A percentile compares a stretch with the other conserved stretches of the same genome.
These are phyloP conservation scores for Ricinus communis DNA, from an alignment of 345 rosid species.

Conservation along the genomic window DNA sequence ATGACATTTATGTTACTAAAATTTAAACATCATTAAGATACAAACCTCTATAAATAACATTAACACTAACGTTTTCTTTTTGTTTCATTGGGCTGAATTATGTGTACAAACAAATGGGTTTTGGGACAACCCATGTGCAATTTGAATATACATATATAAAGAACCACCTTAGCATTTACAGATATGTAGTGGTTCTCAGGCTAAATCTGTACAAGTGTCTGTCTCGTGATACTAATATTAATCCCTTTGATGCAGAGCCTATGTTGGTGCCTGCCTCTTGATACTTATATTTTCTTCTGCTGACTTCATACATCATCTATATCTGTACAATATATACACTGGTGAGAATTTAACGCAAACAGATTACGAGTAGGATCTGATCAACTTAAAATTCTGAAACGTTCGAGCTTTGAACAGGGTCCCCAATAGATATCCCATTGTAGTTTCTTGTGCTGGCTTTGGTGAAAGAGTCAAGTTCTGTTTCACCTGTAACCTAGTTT, in stretches of 20 bases:
- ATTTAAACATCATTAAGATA: neutral
- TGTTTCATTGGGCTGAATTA: constrained; percentile 6
- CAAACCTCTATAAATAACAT: neutral
- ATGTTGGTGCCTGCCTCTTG: neutral
- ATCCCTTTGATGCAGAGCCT: neutral
- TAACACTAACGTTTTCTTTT: neutral
- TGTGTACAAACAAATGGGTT: constrained; percentile 19
- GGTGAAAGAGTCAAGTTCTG: constrained; percentile 30
- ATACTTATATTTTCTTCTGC: neutral
- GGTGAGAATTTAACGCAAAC: neutral
- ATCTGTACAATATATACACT: constrained; percentile 14
- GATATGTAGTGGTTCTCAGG: neutral
- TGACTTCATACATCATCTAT: constrained; percentile 6
- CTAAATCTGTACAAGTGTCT: constrained; percentile 18
- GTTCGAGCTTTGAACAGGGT: constrained; percentile 50
- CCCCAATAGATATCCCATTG: constrained; percentile 41
- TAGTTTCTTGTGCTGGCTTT: constrained; percentile 37
- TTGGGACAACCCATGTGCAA: constrained; percentile 24
- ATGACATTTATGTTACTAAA: too few relatives aligned
- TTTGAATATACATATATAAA: constrained; percentile 26
- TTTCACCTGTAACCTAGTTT: constrained; percentile 41
- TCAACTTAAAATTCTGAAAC: constrained; percentile 42
- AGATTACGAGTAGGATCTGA: constrained; percentile 44
- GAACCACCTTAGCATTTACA: constrained; percentile 16
- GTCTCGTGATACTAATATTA: constrained; percentile 6